Evolutionary conservation across 2,329 filamentous ascomycete genomes (phyloP), one percentile per base, ranked within the genome.

Genomic region (Ophiocordyceps camponoti-saundersi): DNA sequence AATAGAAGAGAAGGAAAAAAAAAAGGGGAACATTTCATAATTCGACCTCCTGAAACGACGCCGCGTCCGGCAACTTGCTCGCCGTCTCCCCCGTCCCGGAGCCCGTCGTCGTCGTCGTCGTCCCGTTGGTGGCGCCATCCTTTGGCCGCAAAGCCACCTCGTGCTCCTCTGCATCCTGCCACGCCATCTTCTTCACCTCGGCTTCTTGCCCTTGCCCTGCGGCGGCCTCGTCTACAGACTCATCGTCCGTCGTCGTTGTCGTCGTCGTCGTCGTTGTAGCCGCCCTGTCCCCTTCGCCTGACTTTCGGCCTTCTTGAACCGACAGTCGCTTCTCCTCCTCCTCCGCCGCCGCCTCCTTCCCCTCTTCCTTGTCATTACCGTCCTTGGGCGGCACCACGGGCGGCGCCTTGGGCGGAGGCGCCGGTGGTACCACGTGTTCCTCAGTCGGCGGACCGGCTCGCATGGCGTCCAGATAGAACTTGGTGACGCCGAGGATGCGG

Each of bases 401-500:
- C 26, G 26, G 26, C 26, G 26, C 7, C 26, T 55, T 43, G 57
- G 54, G 32, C 49, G 53, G 53, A 20, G 53, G 50, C 13, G 53
- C 50, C 30, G 18, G 49, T 30, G 48, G 46, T 12, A 52, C 54
- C 23, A 53, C 54, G 16, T 60, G 55, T 46, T 66, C 61, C 45
- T 67, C 63, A 50, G 53, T 56, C 10, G 58, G 58, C 10, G 68
- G 69, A 0, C 65, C 67, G 6, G 70, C 69, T 40, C 71, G 64
- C 55, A 75, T 65, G 22, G 90, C 92, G 59, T 95, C 89, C 30
- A 98, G 74, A 63, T 98, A 98, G 66, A 95, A 98, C 55, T 89
- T 89, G 55, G 92, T 82, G 29, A 96, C 92, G 45, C 90, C 88
- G 3, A 96, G 82, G 52, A 98, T 94, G 49, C 88, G 79, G 42